These are phyloP conservation scores for Populus nigra DNA, from an alignment of 345 rosid species.

Conservation along the genomic window DNA sequence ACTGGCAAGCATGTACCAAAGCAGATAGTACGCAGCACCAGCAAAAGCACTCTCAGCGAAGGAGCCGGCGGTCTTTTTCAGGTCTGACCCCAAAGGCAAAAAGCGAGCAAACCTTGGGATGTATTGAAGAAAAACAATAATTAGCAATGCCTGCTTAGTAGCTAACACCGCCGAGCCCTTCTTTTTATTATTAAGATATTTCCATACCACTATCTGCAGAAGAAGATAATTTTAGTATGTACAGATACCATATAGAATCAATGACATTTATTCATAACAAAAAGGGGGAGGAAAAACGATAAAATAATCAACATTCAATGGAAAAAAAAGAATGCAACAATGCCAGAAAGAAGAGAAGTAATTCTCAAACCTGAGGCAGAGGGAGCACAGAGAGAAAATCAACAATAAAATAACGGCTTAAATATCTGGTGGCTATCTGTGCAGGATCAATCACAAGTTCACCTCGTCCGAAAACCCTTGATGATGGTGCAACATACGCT, in stretches of 20 bases:
- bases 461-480: constrained; percentile 90
- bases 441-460: constrained; percentile 89
- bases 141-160: constrained; percentile 54
- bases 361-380: constrained; percentile 64
- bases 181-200: constrained; percentile 43
- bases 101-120: constrained; percentile 71
- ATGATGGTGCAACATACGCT: constrained; percentile 82
- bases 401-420: constrained; percentile 62
- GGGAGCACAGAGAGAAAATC: constrained; percentile 78
- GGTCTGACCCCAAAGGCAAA: constrained; percentile 72
- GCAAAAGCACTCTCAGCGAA: constrained; percentile 83
- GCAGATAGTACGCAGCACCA: constrained; percentile 83
- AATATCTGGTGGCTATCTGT: constrained; percentile 63
- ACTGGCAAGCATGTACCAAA: constrained; percentile 86
- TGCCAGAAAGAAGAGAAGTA: neutral
- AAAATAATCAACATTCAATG: no score
- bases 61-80: constrained; percentile 76
- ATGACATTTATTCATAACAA: neutral
- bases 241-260: neutral
- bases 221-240: neutral
- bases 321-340: neutral
- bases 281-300: neutral
- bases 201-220: constrained; percentile 69
- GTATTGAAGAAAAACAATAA: constrained; percentile 65
- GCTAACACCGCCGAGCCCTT: constrained; percentile 60